Conservation (phyloP, 2,329 filamentous ascomycete genomes). For the Monosporascus sp. region DNA sequence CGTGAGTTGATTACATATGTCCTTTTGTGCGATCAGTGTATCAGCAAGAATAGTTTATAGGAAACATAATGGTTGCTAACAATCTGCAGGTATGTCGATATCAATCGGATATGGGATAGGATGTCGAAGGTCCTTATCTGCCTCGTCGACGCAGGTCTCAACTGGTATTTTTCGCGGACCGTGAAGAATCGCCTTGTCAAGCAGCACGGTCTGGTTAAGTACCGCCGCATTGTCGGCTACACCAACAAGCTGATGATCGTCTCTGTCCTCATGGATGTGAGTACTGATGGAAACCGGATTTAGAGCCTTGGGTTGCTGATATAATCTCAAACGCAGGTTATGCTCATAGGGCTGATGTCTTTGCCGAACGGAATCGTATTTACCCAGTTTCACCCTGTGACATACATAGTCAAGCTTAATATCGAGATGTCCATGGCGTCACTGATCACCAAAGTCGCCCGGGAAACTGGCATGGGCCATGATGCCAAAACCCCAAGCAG, state of each 20-base stretch:
- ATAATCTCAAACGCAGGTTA: constrained; percentile 10
- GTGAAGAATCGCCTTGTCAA: constrained; percentile 41
- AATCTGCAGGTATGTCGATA: constrained; percentile 24
- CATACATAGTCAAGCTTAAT: constrained; percentile 15
- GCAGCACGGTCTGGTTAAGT: constrained; percentile 43
- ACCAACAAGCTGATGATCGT: constrained; percentile 44
- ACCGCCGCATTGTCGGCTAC: constrained; percentile 42
- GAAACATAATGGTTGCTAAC: not conserved
- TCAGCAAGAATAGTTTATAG: too few relatives aligned
- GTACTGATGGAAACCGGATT: constrained; percentile 2
- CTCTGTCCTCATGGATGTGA: constrained; percentile 44
- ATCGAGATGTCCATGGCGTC: constrained; percentile 17
- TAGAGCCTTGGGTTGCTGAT: constrained; percentile 2
- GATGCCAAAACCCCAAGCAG: not conserved
- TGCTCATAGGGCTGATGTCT: constrained; percentile 16
- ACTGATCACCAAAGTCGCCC: constrained; percentile 7
- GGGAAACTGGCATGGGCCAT: constrained; percentile 3
- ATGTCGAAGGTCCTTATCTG: constrained; percentile 47
- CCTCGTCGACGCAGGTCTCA: constrained; percentile 44
- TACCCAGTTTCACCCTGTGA: constrained; percentile 12
- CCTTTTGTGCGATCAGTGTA: too few relatives aligned
- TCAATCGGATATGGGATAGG: constrained; percentile 49
- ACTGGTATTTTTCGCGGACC: constrained; percentile 44
- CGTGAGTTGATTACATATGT: constrained; percentile 17
- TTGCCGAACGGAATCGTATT: constrained; percentile 10